phyloP scores from a whole-genome alignment of 768 basidiomycete species.

The Psilocybe tampanensis region DNA sequence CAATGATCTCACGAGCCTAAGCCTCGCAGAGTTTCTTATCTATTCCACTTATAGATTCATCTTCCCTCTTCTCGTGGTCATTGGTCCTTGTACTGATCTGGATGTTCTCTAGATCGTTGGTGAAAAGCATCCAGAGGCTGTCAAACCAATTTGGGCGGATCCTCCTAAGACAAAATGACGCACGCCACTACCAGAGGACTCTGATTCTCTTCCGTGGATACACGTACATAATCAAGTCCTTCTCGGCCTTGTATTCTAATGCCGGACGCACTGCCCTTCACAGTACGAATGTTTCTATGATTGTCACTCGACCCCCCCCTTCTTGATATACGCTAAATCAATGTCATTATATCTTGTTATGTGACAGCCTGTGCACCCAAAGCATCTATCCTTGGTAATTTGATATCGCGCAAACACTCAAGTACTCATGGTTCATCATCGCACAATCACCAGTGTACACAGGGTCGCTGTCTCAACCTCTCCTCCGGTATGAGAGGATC shows the following conservation, averaged over 20 bases:
- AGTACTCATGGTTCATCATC: not conserved
- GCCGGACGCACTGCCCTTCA: not conserved
- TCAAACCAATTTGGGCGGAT: conserved; percentile 48
- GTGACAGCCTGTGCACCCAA: not conserved
- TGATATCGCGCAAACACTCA: not conserved
- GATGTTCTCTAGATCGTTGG: conserved; percentile 24
- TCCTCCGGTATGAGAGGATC: not conserved
- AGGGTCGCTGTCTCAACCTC: not conserved
- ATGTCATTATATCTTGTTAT: not conserved
- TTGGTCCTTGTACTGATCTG: conserved; percentile 13
- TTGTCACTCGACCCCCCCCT: not conserved
- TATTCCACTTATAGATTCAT: not conserved
- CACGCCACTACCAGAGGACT: conserved; percentile 1
- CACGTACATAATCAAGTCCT: not conserved
- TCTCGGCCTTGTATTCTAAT: not conserved
- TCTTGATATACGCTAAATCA: not conserved
- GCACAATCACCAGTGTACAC: not conserved
- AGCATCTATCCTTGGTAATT: not conserved
- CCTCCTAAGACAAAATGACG: conserved; percentile 17
- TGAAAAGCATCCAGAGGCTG: conserved; percentile 35
- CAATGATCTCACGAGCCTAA: conserved; percentile 1
- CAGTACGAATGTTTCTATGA: not conserved
- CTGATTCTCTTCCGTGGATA: conserved; percentile 1
- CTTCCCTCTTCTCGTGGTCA: not conserved
- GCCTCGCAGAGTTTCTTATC: conserved; percentile 2